Evolutionary conservation across 768 basidiomycete species (phyloP), one percentile per base, ranked within the genome.

Genomic region (Lactifluus pinguis): DNA sequence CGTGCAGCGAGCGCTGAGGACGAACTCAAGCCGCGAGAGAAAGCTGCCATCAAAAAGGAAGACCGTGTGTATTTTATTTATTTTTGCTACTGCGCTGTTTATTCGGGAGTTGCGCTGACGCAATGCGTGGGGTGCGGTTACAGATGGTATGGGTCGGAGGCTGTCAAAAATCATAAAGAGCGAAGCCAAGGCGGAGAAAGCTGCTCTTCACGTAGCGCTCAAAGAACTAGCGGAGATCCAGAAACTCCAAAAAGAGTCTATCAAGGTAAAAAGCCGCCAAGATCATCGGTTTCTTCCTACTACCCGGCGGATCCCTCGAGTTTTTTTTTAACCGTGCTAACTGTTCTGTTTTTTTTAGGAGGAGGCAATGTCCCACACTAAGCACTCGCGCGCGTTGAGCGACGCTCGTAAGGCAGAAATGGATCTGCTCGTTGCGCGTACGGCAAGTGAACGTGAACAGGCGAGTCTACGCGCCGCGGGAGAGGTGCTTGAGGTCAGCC

Each of bases 111-210:
- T 2, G 32, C 38, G 19, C n/a, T 55, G 54, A 61, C 53, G 3
- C 25, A 9, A 0, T 6, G 8, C 13, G 0, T 4, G 1, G 9
- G 10, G 2, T 4, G 53, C 6, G 19, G 19, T 57, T 57, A 2
- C 64, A 88, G 86, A 72, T 53, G 82, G 79, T 65, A 82, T 87
- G 50, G 79, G 79, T 7, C 83, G 80, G 66, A 77, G 74, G 42
- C 73, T 91, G 39, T 80, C 84, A 7, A 90, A 83, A 68, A 79
- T 92, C 39, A 82, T 92, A 67, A 84, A 80, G 71, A 72, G 76
- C 1, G 90, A 90, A 71, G 85, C 79, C 1, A 84, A 83, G 68
- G 76, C 80, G 1, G 88, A 91, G 71, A 83, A 83, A 69, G 75
- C 79, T 61, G 79, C 86, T 0, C 71, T 93, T 21, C 72, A 74